phyloP scores from a whole-genome alignment of 352 stramenopile species.

The Pilasporangium apinafurcum region DNA sequence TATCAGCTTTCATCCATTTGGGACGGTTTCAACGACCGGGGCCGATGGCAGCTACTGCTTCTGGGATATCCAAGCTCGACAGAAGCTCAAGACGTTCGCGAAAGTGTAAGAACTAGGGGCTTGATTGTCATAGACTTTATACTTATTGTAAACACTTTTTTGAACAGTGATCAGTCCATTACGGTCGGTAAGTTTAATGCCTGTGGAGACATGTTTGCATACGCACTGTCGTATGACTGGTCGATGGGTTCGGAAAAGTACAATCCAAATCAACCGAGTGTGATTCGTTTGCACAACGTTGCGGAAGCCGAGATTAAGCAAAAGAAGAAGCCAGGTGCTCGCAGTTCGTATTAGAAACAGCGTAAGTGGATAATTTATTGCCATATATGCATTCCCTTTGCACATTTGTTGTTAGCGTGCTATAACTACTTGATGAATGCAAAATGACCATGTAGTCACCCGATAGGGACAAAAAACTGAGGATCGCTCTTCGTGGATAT shows the following conservation, averaged over 20 bases:
- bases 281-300: slow-evolving; percentile 92
- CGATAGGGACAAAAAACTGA: no score
- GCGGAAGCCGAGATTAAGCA: slow-evolving; percentile 93
- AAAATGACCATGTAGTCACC: no score
- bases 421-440: no score
- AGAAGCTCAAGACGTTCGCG: slow-evolving; percentile 91
- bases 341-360: slow-evolving; percentile 38
- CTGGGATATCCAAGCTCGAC: slow-evolving; percentile 98
- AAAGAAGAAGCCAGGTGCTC: slow-evolving; percentile 87
- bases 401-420: neutral
- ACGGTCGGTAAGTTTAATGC: slow-evolving; percentile 91
- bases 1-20: slow-evolving; percentile 89
- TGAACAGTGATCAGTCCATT: slow-evolving; percentile 87
- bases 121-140: no score
- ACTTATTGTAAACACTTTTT: neutral
- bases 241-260: slow-evolving; percentile 90
- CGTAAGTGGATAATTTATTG: no score
- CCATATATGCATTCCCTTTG: no score
- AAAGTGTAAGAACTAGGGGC: slow-evolving; percentile 80
- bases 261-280: slow-evolving; percentile 79
- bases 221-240: slow-evolving; percentile 97
- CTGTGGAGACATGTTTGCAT: slow-evolving; percentile 93
- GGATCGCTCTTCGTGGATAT: no score
- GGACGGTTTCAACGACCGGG: slow-evolving; percentile 95
- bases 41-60: slow-evolving; percentile 96